Percentiles rank a stretch among this genome's conserved stretches.
Conservation (phyloP, 257 asterid species). For the Scutellaria baicalensis region DNA sequence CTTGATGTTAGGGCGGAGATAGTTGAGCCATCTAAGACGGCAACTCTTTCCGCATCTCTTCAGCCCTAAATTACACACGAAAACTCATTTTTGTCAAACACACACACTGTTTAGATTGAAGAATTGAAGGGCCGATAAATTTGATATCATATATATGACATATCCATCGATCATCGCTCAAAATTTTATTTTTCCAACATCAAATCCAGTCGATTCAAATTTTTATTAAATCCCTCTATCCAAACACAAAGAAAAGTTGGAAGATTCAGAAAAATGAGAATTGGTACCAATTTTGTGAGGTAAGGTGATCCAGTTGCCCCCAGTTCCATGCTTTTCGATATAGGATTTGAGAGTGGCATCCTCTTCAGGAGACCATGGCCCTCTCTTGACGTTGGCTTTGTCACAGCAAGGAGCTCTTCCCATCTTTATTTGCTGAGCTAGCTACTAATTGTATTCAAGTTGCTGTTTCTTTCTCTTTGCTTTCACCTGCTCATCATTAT, state of each 20-base stretch:
- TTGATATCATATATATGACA: too few species aligned
- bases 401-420: constrained; percentile 43
- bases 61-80: constrained; percentile 8
- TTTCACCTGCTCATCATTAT: background rate
- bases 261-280: too few species aligned
- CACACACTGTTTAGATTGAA: too few species aligned
- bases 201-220: too few species aligned
- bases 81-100: too few species aligned
- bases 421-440: background rate
- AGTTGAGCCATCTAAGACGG: constrained; percentile 36
- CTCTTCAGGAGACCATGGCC: constrained; percentile 41
- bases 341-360: constrained; percentile 25
- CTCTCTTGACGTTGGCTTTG: constrained; percentile 30
- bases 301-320: constrained; percentile 5
- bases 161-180: too few species aligned
- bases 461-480: too few species aligned
- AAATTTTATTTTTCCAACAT: too few species aligned
- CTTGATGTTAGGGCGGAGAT: constrained; percentile 33
- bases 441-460: too few species aligned
- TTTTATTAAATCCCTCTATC: background rate
- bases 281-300: constrained; percentile 24
- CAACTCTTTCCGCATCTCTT: constrained; percentile 41
- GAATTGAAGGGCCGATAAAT: too few species aligned
- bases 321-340: constrained; percentile 22
- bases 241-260: too few species aligned